phyloP scores from a whole-genome alignment of 345 rosid genomes.

The Rhodamnia rubescens region DNA sequence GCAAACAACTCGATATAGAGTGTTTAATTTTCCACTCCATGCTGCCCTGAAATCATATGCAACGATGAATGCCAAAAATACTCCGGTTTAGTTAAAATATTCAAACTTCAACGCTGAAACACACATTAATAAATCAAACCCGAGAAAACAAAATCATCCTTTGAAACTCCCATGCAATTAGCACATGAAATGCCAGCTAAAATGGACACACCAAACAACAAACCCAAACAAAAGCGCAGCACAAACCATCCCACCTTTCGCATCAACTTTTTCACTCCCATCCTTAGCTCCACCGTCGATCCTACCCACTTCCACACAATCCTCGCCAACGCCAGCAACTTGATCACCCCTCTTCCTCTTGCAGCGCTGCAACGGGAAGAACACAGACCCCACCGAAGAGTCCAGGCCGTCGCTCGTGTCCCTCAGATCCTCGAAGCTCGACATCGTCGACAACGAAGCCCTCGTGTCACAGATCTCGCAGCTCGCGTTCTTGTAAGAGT shows the following conservation, averaged over 20 bases:
- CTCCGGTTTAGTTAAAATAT: neutral
- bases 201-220: neutral
- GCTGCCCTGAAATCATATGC: neutral
- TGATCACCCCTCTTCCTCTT: conserved; percentile 50
- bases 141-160: neutral
- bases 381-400: conserved; percentile 70
- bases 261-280: conserved; percentile 8
- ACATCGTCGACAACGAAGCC: conserved; percentile 26
- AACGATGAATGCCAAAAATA: neutral
- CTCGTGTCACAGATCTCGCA: conserved; percentile 68
- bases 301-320: conserved; percentile 9
- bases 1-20: neutral
- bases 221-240: neutral
- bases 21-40: neutral
- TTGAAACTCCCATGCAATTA: neutral
- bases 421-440: conserved; percentile 38
- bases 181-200: neutral
- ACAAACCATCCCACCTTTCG: neutral
- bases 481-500: conserved; percentile 48
- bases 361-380: conserved; percentile 60
- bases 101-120: neutral
- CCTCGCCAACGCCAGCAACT: conserved; percentile 7
- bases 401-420: conserved; percentile 31
- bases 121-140: neutral
- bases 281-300: conserved; percentile 14